A percentile compares a stretch with the other conserved stretches of the same genome.
Conservation (phyloP, 192 early-diverging fungal genomes). For the Jimgerdemannia flammicorona region DNA sequence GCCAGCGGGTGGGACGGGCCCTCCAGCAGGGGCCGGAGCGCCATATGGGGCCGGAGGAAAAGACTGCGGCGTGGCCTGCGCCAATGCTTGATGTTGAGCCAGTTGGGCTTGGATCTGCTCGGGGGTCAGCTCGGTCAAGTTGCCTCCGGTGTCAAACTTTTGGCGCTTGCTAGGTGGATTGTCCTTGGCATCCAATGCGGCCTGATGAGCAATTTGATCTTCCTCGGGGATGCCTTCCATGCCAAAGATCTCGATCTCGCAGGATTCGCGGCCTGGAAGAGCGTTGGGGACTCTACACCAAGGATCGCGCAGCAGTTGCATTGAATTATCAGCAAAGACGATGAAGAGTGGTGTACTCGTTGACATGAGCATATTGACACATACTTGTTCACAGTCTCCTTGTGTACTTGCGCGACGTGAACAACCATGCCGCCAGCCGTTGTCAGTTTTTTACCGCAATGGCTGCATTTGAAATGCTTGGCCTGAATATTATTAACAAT, state of each 20-base stretch:
- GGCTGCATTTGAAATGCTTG: constrained; percentile 90
- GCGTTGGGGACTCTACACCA: constrained; percentile 76
- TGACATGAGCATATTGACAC: constrained; percentile 2
- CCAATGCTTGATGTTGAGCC: constrained; percentile 39
- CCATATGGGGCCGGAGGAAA: constrained; percentile 3
- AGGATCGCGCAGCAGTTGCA: too few species aligned
- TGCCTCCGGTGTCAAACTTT: constrained; percentile 23
- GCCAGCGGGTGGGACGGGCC: constrained; percentile 18
- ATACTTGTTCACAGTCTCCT: constrained; percentile 74
- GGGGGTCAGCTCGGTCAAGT: constrained; percentile 31
- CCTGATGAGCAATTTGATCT: constrained; percentile 70
- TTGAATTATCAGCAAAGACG: not conserved
- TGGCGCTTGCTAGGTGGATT: constrained; percentile 39
- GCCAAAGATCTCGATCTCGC: constrained; percentile 94
- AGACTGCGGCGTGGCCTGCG: constrained; percentile 8
- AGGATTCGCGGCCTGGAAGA: constrained; percentile 73
- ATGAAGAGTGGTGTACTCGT: not conserved
- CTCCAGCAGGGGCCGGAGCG: not conserved
- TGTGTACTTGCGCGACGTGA: constrained; percentile 92
- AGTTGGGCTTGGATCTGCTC: constrained; percentile 38
- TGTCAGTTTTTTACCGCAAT: constrained; percentile 79
- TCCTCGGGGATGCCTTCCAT: constrained; percentile 87
- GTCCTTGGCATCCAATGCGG: constrained; percentile 39
- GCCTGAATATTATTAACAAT: constrained; percentile 29
- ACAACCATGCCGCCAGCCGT: constrained; percentile 89